Base-by-base conservation (phyloP, 2,329 filamentous ascomycete species). In the Oidium heveae region DNA sequence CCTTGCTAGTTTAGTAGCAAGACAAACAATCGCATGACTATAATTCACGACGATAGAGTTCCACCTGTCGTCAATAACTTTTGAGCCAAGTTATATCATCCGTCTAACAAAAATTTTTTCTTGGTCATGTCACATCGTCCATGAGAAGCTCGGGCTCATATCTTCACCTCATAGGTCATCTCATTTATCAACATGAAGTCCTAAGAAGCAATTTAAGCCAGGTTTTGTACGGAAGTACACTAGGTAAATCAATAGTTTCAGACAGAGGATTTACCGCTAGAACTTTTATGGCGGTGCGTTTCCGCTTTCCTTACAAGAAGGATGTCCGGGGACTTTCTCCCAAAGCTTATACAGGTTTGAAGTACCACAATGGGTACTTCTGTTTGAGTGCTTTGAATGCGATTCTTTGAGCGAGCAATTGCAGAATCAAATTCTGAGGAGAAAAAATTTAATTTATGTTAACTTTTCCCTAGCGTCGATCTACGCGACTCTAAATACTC, bases 321-420 rank as follows among this genome's bases (percentile, higher is more conserved):
- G 76, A 71, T 81, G 88, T 95, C 89, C 89, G 89, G 89, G 89
- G 89, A 96, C 89, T 96, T 96, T 96, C 89, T 94, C 89, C 89
- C 87, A 91, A 95, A 95, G 88, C 88, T 67, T 63, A 60, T 61
- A 54, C 67, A 63, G 56, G 65, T 63, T 66, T 60, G 64, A 66
- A 66, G 70, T 61, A 68, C 58, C 63, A 55, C 59, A 63, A 63
- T 67, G 64, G 63, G 65, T 64, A 63, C 68, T 74, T 84, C 86
- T 82, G 86, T 94, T 72, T 82, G 85, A 87, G 71, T 86, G 88
- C 89, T 95, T 94, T 83, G 87, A 94, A 80, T 83, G 88, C 89
- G 89, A 95, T 94, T 86, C 86, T 86, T 95, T 79, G 86, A 88
- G 76, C 88, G 88, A 94, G 86, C 24, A 28, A 28, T 28, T 28